Conservation (phyloP, 306 rosid genomes). For the Astragalus glycyphyllos region DNA sequence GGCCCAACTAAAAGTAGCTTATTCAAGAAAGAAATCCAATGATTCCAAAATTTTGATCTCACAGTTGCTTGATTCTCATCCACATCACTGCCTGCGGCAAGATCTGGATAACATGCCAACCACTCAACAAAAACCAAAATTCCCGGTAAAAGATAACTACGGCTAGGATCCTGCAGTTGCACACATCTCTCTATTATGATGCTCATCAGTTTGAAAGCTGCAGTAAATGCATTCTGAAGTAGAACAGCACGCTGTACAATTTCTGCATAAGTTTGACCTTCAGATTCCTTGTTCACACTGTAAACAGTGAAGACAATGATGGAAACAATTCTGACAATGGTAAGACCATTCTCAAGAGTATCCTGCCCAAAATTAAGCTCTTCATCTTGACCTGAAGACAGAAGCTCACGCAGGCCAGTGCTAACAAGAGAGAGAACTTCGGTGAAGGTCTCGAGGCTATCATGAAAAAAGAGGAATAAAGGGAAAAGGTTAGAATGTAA, state of each 20-base stretch:
- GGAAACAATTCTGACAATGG: constrained; percentile 72
- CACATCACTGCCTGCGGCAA: constrained; percentile 65
- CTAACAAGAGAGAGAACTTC: constrained; percentile 78
- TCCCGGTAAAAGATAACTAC: constrained; percentile 83
- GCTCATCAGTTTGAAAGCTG: constrained; percentile 83
- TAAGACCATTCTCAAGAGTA: constrained; percentile 69
- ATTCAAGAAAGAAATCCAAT: constrained; percentile 72
- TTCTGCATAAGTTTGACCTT: constrained; percentile 92
- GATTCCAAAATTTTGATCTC: constrained; percentile 85
- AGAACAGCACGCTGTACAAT: constrained; percentile 87
- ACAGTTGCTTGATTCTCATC: constrained; percentile 69
- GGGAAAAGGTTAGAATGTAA: constrained; percentile 33
- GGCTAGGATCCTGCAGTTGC: constrained; percentile 71
- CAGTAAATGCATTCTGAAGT: constrained; percentile 85
- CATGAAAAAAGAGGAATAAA: constrained; percentile 30
- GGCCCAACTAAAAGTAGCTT: constrained; percentile 66
- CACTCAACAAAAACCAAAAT: constrained; percentile 89
- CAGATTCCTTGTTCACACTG: constrained; percentile 78
- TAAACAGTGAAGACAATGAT: constrained; percentile 81
- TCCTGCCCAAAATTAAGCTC: constrained; percentile 69
- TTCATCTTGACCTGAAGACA: constrained; percentile 78
- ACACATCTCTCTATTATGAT: constrained; percentile 74
- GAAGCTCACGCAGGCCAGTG: constrained; percentile 62
- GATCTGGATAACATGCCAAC: constrained; percentile 87
- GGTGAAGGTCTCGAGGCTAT: constrained; percentile 84